Evolutionary conservation across 139 green algal species (phyloP).

Genomic region (Yamagishiella unicocca): DNA sequence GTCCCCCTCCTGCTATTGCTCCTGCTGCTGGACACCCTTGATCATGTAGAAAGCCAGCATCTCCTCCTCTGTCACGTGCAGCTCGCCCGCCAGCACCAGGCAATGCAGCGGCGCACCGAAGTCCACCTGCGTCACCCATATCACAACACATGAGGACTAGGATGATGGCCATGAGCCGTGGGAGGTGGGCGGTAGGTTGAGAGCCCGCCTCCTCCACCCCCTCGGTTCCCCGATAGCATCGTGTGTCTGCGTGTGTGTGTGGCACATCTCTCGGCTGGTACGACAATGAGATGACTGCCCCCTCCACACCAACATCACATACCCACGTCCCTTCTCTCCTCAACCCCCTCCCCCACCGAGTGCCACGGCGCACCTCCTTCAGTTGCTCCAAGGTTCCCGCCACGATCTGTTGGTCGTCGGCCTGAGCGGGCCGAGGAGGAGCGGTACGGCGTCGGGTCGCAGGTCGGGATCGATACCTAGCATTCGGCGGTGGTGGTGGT

Average conservation of each 20-base stretch:
- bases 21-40: background rate
- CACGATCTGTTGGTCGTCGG: constrained; percentile 75
- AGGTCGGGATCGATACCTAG: background rate
- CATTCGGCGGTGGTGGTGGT: too few species aligned
- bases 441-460: too few species aligned
- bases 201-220: too few species aligned
- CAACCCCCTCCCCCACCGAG: background rate
- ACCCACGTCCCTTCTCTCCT: too few species aligned
- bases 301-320: too few species aligned
- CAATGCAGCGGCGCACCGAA: constrained; percentile 94
- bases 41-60: constrained; percentile 52
- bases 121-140: constrained; percentile 71
- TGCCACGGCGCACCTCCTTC: constrained; percentile 45
- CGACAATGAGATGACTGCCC: too few species aligned
- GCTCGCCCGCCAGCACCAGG: constrained; percentile 81
- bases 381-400: constrained; percentile 80
- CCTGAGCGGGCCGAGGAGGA: constrained; percentile 16
- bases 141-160: too few species aligned
- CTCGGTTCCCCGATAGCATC: too few species aligned
- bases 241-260: too few species aligned
- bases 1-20: background rate
- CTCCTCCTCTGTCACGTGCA: constrained; percentile 66
- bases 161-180: too few species aligned
- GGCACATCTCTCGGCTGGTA: too few species aligned
- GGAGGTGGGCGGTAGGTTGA: too few species aligned